Evolutionary conservation across 345 rosid genomes (phyloP).

Genomic region (Eucalyptus pauciflora): DNA sequence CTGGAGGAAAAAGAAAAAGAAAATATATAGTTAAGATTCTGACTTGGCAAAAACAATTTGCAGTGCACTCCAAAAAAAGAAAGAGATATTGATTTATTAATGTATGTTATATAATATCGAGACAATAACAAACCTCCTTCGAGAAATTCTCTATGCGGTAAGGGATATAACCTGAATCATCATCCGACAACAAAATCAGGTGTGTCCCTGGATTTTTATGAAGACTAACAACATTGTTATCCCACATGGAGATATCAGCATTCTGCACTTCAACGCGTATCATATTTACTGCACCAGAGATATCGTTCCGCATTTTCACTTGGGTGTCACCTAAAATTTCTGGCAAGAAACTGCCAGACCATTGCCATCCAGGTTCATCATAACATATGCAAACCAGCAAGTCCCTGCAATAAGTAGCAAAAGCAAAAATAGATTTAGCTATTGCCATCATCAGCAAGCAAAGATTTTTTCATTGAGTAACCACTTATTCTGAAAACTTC

Average conservation of each 20-base stretch:
- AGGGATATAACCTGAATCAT: slow-evolving; percentile 88
- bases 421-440: neutral
- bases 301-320: slow-evolving; percentile 77
- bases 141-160: slow-evolving; percentile 97
- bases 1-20: slow-evolving; percentile 12
- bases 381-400: slow-evolving; percentile 68
- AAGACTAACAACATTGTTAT: slow-evolving; percentile 70
- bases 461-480: neutral
- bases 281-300: slow-evolving; percentile 56
- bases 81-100: neutral
- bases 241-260: slow-evolving; percentile 63
- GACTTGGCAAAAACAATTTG: neutral
- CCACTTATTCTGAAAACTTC: neutral
- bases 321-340: slow-evolving; percentile 93
- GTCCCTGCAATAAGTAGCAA: slow-evolving; percentile 43
- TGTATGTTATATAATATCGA: neutral
- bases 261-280: slow-evolving; percentile 91
- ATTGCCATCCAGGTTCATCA: slow-evolving; percentile 94
- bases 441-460: neutral
- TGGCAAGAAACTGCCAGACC: slow-evolving; percentile 97
- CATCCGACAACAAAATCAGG: slow-evolving; percentile 84
- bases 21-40: neutral
- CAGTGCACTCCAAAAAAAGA: neutral
- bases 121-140: slow-evolving; percentile 51
- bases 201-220: slow-evolving; percentile 76